Base-by-base conservation (phyloP, 1,284 basidiomycete species). In the Peniophora sp. region DNA sequence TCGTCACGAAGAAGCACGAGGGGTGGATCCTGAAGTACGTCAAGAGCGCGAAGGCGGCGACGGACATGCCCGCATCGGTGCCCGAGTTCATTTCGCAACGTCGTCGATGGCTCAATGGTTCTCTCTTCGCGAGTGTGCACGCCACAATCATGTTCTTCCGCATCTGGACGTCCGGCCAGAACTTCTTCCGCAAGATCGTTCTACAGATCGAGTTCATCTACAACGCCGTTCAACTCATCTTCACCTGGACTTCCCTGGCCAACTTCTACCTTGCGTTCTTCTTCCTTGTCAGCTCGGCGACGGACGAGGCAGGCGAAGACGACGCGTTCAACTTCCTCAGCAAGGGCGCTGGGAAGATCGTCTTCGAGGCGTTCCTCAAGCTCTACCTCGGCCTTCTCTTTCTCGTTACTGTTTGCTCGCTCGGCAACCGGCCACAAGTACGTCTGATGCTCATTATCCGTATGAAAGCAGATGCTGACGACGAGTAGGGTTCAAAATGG, bases 21-120 rank as follows among this genome's bases (percentile, higher is more conserved):
- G 84, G 80, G 43, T 90, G 87, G 88, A 75, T 80, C 85, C 71
- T 94, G 57, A 89, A 88, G 69, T 95, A 95, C 63, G 90, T 94
- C 65, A 94, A 95, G 74, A 86, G 84, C 52, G 92, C 92, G 23
- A 92, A 93, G 64, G 92, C 91, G 1, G 74, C 87, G 2, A 94
- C 92, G 24, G 91, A 94, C 67, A 89, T 93, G 5, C 92, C 91
- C 23, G 81, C 83, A n/a, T 73, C 78, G 24, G 83, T 90, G 46
- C 79, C 90, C 10, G 92, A 93, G 65, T 92, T 94, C 68, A 94
- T 95, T 61, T 91, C 88, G 2, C 92, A 94, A 63, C 85, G 91
- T 66, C 83, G 90, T 57, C 79, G 92, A 58, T 95, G 92, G 92
- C 67, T 95, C 54, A 95, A 96, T 61, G 92, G 92, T 43, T 90